Evolutionary conservation across 495 filamentous ascomycete genomes (phyloP).

Genomic region (Daldinia vernicosa): DNA sequence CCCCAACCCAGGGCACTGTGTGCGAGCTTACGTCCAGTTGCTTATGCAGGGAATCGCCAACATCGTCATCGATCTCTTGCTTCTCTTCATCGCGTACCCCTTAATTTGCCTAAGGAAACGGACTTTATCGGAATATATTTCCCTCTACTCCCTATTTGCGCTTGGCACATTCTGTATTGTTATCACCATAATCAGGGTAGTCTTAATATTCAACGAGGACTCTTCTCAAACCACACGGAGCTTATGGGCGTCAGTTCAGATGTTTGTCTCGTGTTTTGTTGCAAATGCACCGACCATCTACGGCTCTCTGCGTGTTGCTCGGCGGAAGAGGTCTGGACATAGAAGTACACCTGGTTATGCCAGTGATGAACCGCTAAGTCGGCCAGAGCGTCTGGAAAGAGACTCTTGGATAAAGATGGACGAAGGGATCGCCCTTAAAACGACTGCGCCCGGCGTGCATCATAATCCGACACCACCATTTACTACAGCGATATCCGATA

Average conservation of each 20-base stretch:
- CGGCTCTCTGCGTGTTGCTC: conserved; percentile 42
- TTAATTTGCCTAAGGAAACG: conserved; percentile 49
- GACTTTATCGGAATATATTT: conserved; percentile 45
- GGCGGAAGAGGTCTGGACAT: conserved; percentile 29
- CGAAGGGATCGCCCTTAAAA: conserved; percentile 24
- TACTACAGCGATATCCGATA: not conserved
- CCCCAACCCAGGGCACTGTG: conserved; percentile 54
- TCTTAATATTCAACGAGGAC: conserved; percentile 46
- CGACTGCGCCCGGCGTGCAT: not conserved
- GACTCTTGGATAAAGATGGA: conserved; percentile 44
- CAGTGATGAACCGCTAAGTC: conserved; percentile 13
- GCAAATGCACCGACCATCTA: conserved; percentile 57
- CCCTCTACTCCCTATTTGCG: conserved; percentile 50
- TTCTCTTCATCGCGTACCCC: conserved; percentile 55
- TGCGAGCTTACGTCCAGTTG: conserved; percentile 52
- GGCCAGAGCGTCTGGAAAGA: conserved; percentile 11
- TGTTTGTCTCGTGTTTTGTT: conserved; percentile 56
- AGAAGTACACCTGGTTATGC: conserved; percentile 13
- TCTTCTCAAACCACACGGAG: conserved; percentile 52
- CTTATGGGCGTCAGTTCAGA: conserved; percentile 55
- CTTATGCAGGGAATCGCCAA: conserved; percentile 53
- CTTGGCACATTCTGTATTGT: conserved; percentile 56
- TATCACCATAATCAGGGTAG: conserved; percentile 53
- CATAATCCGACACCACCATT: conserved; percentile 6
- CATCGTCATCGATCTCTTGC: conserved; percentile 55